Evolutionary conservation across 2,329 filamentous ascomycete species (phyloP).

Genomic region (Colletotrichum zoysiae): DNA sequence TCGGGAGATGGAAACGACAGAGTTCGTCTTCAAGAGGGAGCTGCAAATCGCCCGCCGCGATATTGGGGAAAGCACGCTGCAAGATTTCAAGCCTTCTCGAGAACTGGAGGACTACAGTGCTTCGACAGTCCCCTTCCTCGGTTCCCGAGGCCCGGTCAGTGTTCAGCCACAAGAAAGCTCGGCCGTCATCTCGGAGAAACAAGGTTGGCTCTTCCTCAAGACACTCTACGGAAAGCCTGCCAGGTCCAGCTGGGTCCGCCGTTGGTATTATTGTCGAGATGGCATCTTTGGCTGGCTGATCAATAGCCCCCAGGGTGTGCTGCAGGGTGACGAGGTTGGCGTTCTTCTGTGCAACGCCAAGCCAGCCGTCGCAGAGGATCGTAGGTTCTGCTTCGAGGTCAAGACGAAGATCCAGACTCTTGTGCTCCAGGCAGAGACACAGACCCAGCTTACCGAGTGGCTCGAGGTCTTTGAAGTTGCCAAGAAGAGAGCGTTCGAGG

Average conservation of each 20-base stretch:
- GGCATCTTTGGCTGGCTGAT: constrained; percentile 97
- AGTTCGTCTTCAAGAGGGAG: constrained; percentile 85
- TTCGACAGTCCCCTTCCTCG: constrained; percentile 90
- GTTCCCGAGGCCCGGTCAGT: constrained; percentile 75
- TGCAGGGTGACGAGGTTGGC: constrained; percentile 96
- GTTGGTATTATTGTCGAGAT: constrained; percentile 96
- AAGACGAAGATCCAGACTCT: constrained; percentile 96
- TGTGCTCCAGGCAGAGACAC: constrained; percentile 92
- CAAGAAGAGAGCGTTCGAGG: constrained; percentile 91
- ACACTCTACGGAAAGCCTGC: constrained; percentile 89
- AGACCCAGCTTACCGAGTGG: constrained; percentile 93
- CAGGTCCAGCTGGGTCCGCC: constrained; percentile 86
- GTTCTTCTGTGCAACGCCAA: constrained; percentile 94
- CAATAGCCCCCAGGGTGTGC: constrained; percentile 85
- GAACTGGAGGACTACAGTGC: constrained; percentile 94
- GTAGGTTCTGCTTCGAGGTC: constrained; percentile 97
- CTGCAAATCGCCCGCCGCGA: constrained; percentile 82
- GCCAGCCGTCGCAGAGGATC: constrained; percentile 90
- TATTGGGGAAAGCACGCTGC: constrained; percentile 82
- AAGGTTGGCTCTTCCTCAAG: constrained; percentile 92
- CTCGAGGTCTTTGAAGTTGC: constrained; percentile 92
- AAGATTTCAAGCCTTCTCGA: constrained; percentile 81
- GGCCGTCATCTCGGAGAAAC: constrained; percentile 78
- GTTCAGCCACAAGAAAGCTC: constrained; percentile 67
- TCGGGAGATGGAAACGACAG: constrained; percentile 92